Conservation (phyloP, 2,329 filamentous ascomycete species). For the Aspergillus cejpii region DNA sequence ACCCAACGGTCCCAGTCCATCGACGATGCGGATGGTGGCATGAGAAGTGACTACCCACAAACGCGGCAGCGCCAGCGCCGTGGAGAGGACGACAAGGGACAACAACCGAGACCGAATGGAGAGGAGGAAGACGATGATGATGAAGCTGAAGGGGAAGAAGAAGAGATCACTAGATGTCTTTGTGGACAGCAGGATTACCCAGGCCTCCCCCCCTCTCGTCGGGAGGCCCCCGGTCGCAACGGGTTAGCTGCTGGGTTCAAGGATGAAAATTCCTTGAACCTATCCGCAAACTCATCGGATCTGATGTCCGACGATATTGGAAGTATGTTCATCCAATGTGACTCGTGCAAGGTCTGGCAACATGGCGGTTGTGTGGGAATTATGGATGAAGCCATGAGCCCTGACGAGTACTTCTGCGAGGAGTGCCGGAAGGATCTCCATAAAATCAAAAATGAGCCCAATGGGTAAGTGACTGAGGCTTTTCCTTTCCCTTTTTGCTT, state of each 20-base stretch:
- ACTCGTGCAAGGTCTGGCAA: slow-evolving; percentile 97
- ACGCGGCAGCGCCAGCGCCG: slow-evolving; percentile 74
- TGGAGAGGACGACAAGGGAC: slow-evolving; percentile 57
- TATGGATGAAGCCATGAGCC: slow-evolving; percentile 84
- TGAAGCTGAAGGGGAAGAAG: slow-evolving; percentile 65
- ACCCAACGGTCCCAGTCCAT: slow-evolving; percentile 49
- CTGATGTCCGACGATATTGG: slow-evolving; percentile 74
- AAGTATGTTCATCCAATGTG: slow-evolving; percentile 96
- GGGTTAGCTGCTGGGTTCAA: slow-evolving; percentile 48
- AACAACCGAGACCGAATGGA: slow-evolving; percentile 35
- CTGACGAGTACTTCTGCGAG: slow-evolving; percentile 97
- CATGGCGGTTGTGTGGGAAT: slow-evolving; percentile 97
- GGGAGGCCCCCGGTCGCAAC: slow-evolving; percentile 49
- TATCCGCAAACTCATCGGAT: slow-evolving; percentile 54
- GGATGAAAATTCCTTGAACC: slow-evolving; percentile 53
- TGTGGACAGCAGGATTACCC: slow-evolving; percentile 94
- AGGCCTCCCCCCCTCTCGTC: slow-evolving; percentile 60
- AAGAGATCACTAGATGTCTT: slow-evolving; percentile 91
- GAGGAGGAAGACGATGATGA: slow-evolving; percentile 54
- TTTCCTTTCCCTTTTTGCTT: background rate
- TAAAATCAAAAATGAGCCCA: slow-evolving; percentile 68
- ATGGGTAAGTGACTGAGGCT: slow-evolving; percentile 61
- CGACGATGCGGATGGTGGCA: slow-evolving; percentile 49
- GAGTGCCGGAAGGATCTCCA: slow-evolving; percentile 88
- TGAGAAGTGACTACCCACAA: slow-evolving; percentile 57